Percentiles rank a stretch among this genome's conserved stretches.
Evolutionary conservation across 2,329 filamentous ascomycete genomes (phyloP).

Genomic region (Apiospora arundinis): DNA sequence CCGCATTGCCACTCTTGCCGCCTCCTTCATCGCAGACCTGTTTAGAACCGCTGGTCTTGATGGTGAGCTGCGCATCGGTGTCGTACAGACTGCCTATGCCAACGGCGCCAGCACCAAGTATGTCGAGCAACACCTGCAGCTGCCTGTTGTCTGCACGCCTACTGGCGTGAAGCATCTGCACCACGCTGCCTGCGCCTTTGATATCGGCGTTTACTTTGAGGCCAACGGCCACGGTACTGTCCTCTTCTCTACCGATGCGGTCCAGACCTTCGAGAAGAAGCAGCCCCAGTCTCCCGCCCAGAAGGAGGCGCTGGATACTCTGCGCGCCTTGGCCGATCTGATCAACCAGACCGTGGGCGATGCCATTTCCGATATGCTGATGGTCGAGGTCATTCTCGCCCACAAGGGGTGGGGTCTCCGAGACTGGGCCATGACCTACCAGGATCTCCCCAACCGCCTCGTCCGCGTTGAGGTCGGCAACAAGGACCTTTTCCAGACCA

Average conservation of each 20-base stretch:
- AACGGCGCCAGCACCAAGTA: conserved; percentile 95
- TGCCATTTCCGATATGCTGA: conserved; percentile 91
- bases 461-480: conserved; percentile 84
- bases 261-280: conserved; percentile 78
- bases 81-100: conserved; percentile 97
- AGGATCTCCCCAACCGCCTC: conserved; percentile 93
- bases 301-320: conserved; percentile 84
- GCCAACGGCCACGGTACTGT: conserved; percentile 98
- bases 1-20: conserved; percentile 92
- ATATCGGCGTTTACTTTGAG: conserved; percentile 98
- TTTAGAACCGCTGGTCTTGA: conserved; percentile 79
- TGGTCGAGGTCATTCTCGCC: conserved; percentile 94
- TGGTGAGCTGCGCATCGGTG: conserved; percentile 84
- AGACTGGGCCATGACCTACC: conserved; percentile 93
- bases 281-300: conserved; percentile 91
- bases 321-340: conserved; percentile 82
- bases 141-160: conserved; percentile 90
- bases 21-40: conserved; percentile 91
- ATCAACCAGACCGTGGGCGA: conserved; percentile 99
- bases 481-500: conserved; percentile 88
- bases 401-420: conserved; percentile 91
- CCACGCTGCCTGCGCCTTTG: conserved; percentile 93
- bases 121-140: conserved; percentile 83
- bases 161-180: conserved; percentile 98
- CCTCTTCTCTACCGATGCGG: conserved; percentile 86